phyloP scores from a whole-genome alignment of 2,329 filamentous ascomycete genomes.

The Cladophialophora yegresii region DNA sequence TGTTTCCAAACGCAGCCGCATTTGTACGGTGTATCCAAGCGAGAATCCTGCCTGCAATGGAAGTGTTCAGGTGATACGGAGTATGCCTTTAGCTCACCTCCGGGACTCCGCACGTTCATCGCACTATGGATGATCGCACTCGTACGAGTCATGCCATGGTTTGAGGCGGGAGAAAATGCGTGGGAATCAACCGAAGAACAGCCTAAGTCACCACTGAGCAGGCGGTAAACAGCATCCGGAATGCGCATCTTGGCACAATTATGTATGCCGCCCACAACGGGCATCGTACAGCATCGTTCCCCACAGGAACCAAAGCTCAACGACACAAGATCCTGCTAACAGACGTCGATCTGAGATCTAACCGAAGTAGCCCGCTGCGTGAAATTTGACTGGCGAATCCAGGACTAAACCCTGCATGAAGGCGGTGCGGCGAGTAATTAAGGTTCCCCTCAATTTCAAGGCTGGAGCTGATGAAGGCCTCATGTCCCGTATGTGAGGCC shows the following conservation, averaged over 20 bases:
- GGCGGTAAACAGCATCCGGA: neutral
- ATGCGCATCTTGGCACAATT: no score
- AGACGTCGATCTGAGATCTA: neutral
- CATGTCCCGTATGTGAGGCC: neutral
- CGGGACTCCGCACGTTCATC: slow-evolving; percentile 13
- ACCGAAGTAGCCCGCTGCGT: neutral
- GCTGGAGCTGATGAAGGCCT: neutral
- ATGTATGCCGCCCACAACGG: neutral
- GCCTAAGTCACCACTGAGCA: neutral
- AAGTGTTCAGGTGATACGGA: neutral
- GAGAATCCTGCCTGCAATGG: neutral
- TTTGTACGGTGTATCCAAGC: neutral
- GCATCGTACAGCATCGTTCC: neutral
- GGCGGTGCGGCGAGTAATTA: neutral
- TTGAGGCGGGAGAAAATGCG: neutral
- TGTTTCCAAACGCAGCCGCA: neutral
- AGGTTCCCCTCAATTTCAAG: slow-evolving; percentile 7
- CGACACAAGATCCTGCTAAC: neutral
- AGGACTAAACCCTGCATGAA: neutral
- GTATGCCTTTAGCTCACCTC: neutral
- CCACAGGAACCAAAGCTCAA: neutral
- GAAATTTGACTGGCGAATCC: neutral
- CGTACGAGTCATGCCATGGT: neutral
- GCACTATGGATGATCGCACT: neutral
- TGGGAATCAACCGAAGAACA: slow-evolving; percentile 5